A percentile compares a stretch with the other conserved stretches of the same genome.
Evolutionary conservation across 2,329 filamentous ascomycete genomes (phyloP).

Genomic region (Dactylellina haptotyla): DNA sequence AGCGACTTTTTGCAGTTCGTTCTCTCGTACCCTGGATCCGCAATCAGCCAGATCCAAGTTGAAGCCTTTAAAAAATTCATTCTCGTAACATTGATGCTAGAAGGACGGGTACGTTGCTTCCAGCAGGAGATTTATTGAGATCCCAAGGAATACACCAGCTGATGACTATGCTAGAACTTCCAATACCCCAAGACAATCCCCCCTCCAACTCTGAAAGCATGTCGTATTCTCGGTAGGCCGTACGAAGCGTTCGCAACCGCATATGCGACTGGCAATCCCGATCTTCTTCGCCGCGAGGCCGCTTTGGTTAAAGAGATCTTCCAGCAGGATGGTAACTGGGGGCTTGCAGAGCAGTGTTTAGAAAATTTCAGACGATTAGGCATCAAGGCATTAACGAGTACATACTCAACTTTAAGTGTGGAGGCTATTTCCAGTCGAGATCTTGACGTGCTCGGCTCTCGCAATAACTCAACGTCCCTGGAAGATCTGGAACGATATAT

Average conservation of each 20-base stretch:
- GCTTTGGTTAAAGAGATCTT: constrained; percentile 71
- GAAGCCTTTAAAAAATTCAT: constrained; percentile 95
- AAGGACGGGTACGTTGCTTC: constrained; percentile 69
- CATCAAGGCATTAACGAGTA: constrained; percentile 75
- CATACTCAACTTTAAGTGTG: constrained; percentile 74
- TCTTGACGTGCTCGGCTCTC: constrained; percentile 56
- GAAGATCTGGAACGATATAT: constrained; percentile 57
- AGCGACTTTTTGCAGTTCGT: constrained; percentile 58
- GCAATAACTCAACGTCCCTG: constrained; percentile 53
- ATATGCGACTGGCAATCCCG: constrained; percentile 71
- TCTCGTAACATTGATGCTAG: constrained; percentile 76
- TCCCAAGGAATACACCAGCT: constrained; percentile 25
- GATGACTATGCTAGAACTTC: constrained; percentile 29
- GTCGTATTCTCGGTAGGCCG: constrained; percentile 69
- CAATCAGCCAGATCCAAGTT: constrained; percentile 61
- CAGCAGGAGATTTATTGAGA: constrained; percentile 22
- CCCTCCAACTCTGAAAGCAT: constrained; percentile 56
- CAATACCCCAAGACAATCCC: constrained; percentile 44
- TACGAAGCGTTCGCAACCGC: constrained; percentile 77
- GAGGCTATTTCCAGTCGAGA: constrained; percentile 62
- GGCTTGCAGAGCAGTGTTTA: constrained; percentile 75
- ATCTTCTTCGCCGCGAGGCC: constrained; percentile 72
- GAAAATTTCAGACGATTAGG: constrained; percentile 78
- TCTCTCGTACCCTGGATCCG: constrained; percentile 56
- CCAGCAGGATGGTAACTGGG: constrained; percentile 76